These are phyloP conservation scores for Calonectria naviculata DNA, from an alignment of 2,329 filamentous ascomycete species.

Conservation along the genomic window DNA sequence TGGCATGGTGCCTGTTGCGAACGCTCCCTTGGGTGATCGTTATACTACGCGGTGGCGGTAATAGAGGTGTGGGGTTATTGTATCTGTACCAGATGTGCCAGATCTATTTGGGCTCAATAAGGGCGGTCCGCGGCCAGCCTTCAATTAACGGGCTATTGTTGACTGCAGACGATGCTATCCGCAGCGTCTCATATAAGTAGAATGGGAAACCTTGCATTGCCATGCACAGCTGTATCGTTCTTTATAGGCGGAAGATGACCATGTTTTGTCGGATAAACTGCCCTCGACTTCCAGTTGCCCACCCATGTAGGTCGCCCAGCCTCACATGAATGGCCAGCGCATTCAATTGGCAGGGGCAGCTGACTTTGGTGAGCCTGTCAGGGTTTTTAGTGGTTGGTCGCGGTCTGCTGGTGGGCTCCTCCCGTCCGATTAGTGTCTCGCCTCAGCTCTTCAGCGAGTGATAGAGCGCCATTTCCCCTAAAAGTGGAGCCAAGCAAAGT, in stretches of 20 bases:
- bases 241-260: neutral
- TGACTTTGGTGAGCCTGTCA: neutral
- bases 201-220: neutral
- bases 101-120: neutral
- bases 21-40: neutral
- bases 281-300: neutral
- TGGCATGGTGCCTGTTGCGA: neutral
- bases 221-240: neutral
- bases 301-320: constrained; percentile 7
- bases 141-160: neutral
- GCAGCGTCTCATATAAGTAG: neutral
- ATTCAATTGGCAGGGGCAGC: constrained; percentile 1
- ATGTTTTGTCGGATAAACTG: neutral
- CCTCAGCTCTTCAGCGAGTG: constrained; percentile 6
- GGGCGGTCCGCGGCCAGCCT: neutral
- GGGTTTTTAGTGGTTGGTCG: constrained; percentile 15
- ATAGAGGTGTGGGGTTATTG: neutral
- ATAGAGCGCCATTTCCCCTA: neutral
- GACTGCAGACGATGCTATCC: neutral
- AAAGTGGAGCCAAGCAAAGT: constrained; percentile 7
- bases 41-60: neutral
- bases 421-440: neutral
- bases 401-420: constrained; percentile 6
- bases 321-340: constrained; percentile 4
- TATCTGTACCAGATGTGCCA: neutral